Evolutionary conservation across 2,329 filamentous ascomycete species (phyloP).

Genomic region (Aureobasidium sp.): DNA sequence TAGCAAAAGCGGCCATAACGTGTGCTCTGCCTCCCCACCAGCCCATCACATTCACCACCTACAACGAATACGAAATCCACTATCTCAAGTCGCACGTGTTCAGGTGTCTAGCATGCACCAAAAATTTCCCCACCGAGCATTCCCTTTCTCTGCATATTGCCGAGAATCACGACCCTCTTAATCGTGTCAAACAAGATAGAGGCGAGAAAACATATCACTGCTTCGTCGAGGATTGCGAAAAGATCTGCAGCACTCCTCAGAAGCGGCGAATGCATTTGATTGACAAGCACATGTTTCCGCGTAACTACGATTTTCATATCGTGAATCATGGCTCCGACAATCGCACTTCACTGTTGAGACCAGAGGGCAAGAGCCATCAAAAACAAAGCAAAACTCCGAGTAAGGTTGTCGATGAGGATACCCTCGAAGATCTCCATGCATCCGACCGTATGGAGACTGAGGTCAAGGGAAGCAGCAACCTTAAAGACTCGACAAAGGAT

Average conservation of each 20-base stretch:
- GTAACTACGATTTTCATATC: conserved; percentile 79
- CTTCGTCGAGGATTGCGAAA: conserved; percentile 82
- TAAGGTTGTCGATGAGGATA: background rate
- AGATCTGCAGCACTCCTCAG: conserved; percentile 72
- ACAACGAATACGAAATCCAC: conserved; percentile 79
- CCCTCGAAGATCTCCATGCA: background rate
- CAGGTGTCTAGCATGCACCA: conserved; percentile 74
- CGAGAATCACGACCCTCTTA: conserved; percentile 82
- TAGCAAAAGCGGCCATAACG: conserved; percentile 51
- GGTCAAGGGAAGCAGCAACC: background rate
- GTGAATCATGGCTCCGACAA: conserved; percentile 87
- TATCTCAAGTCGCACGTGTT: conserved; percentile 76
- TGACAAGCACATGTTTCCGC: conserved; percentile 87
- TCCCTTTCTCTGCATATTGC: conserved; percentile 79
- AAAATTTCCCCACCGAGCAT: conserved; percentile 80
- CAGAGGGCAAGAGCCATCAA: conserved; percentile 27
- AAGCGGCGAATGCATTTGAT: conserved; percentile 85
- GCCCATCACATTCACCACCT: conserved; percentile 62
- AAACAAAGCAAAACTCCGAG: background rate
- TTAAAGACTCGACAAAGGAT: background rate
- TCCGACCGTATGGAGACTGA: background rate
- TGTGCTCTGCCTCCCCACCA: conserved; percentile 80
- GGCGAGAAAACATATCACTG: conserved; percentile 90
- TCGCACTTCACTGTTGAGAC: conserved; percentile 67
- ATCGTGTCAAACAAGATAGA: conserved; percentile 62